phyloP scores from a whole-genome alignment of 495 filamentous ascomycete species.

The Elaphomyces granulatus region DNA sequence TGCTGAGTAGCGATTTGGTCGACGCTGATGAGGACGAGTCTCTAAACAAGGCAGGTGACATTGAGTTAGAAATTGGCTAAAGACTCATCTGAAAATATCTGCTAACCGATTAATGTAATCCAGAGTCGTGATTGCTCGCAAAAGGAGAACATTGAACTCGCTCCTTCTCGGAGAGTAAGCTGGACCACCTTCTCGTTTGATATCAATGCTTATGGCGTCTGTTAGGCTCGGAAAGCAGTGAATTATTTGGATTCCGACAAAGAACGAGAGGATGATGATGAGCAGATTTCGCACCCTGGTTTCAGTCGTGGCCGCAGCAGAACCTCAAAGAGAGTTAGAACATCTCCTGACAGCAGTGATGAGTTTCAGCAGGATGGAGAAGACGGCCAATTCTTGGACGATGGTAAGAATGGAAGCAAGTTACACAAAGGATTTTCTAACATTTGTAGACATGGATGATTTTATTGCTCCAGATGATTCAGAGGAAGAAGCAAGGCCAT shows the following conservation, averaged over 20 bases:
- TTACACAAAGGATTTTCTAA: slow-evolving; percentile 8
- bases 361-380: slow-evolving; percentile 48
- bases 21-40: slow-evolving; percentile 25
- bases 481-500: slow-evolving; percentile 52
- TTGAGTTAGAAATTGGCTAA: no score
- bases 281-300: slow-evolving; percentile 34
- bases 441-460: slow-evolving; percentile 55
- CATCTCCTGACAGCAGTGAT: slow-evolving; percentile 43
- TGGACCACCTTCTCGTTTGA: neutral
- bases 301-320: slow-evolving; percentile 19
- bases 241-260: slow-evolving; percentile 37
- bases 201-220: slow-evolving; percentile 4
- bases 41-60: no score
- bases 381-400: slow-evolving; percentile 38
- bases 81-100: no score
- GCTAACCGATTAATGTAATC: no score
- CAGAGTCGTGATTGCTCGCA: no score
- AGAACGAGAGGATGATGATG: slow-evolving; percentile 42
- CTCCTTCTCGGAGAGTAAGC: slow-evolving; percentile 35
- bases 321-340: slow-evolving; percentile 37
- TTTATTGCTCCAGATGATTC: slow-evolving; percentile 72
- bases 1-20: slow-evolving; percentile 61
- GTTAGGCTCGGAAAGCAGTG: slow-evolving; percentile 33
- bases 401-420: slow-evolving; percentile 39
- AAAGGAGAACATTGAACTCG: slow-evolving; percentile 15